A percentile compares a stretch with the other conserved stretches of the same genome.
These are phyloP conservation scores for Pezicula neosporulosa DNA, from an alignment of 2,329 filamentous ascomycete genomes.

Conservation along the genomic window DNA sequence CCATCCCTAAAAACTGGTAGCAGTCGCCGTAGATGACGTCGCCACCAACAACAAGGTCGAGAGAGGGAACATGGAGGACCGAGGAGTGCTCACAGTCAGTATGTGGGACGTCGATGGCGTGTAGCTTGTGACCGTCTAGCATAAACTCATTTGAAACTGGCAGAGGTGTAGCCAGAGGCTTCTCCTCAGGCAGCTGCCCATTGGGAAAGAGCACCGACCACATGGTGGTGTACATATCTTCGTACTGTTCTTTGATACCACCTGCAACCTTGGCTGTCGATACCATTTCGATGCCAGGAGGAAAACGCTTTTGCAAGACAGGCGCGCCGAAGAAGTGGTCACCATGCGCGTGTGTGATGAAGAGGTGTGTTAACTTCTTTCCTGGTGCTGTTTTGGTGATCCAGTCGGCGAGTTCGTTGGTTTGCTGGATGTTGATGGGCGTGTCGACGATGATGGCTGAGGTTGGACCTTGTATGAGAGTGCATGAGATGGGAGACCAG, in stretches of 20 bases:
- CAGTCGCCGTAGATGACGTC: constrained; percentile 36
- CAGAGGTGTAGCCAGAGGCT: constrained; percentile 13
- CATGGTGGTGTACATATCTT: constrained; percentile 5
- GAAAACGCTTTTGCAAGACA: constrained; percentile 27
- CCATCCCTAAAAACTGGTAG: constrained; percentile 32
- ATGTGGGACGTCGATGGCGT: constrained; percentile 21
- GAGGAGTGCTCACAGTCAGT: constrained; percentile 25
- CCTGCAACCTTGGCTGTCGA: constrained; percentile 21
- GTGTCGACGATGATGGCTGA: constrained; percentile 37
- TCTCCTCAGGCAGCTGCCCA: constrained; percentile 13
- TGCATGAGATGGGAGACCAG: constrained; percentile 13
- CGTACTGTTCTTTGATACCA: constrained; percentile 15
- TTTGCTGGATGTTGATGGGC: constrained; percentile 27
- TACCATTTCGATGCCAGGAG: constrained; percentile 20
- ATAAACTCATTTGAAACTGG: constrained; percentile 11
- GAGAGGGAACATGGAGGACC: constrained; percentile 30
- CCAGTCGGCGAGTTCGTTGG: constrained; percentile 30
- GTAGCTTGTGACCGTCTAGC: constrained; percentile 15
- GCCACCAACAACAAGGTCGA: constrained; percentile 33
- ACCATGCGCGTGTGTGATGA: constrained; percentile 39
- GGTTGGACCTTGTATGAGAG: constrained; percentile 15
- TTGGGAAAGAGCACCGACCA: constrained; percentile 22
- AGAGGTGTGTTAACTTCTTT: constrained; percentile 31
- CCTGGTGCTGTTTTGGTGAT: constrained; percentile 28
- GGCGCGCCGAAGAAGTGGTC: constrained; percentile 37